Evolutionary conservation across 306 rosid species (phyloP), one percentile per base, ranked within the genome.

Genomic region (Quercus glauca): DNA sequence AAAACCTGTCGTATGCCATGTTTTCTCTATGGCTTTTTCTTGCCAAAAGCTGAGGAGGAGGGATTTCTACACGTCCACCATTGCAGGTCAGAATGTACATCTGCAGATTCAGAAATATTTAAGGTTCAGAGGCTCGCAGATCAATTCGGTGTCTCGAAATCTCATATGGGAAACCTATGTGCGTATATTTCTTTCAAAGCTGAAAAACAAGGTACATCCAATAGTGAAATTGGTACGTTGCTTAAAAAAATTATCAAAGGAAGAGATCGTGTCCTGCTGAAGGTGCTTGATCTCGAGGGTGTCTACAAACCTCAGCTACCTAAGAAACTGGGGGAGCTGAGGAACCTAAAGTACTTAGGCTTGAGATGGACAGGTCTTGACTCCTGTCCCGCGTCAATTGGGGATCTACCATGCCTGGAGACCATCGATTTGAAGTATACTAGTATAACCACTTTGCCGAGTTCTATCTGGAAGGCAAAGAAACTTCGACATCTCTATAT

Each of bases 221-320:
- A 76, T 17, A 10, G 6, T 26, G 61, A 79, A 31, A 43, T 79
- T 41, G 82, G 77, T 10, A 52, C 6, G 15, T 33, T 71, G n/a
- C 53, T 79, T 12, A 51, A 21, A 20, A 58, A 29, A 28, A 31
- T 61, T 28, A 71, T 33, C 5, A 49, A 10, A 5, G 72, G 59
- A 35, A 23, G 82, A 26, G 77, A 55, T 2, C 60, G 43, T 51
- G 49, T 71, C 12, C 15, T 79, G 37, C 82, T 71, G 11, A 79
- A n/a, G 23, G 82, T 72, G 77, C 75, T 79, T 51, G 82, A 79
- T 79, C 82, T 79, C 11, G 82, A 79, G 5, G 72, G 77, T 18
- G 82, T 79, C 35, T 79, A 71, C 49, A 79, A 79, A 7, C 82
- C 82, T 23, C 5, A 11, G n/a, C 70, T 79, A 35, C 71, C 82